phyloP scores from a whole-genome alignment of 2,329 filamentous ascomycete species.

The Xenoacremonium recifei region DNA sequence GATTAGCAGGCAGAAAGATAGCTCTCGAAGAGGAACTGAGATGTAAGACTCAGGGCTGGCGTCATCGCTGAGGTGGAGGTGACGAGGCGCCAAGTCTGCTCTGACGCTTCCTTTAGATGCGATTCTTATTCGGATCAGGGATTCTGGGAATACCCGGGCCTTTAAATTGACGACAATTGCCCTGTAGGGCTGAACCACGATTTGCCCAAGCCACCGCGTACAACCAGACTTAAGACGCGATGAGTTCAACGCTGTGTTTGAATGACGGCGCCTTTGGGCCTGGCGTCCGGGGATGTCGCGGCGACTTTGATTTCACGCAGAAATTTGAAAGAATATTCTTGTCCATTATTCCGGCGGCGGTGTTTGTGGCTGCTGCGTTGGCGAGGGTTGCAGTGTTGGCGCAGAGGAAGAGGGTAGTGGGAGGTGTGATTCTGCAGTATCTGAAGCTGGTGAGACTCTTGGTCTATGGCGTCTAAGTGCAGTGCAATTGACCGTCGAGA shows the following conservation, averaged over 20 bases:
- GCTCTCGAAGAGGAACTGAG: no score
- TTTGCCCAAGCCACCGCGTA: no score
- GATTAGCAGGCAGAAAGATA: no score
- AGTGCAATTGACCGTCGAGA: neutral
- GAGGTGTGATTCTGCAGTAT: slow-evolving; percentile 32
- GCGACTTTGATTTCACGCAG: slow-evolving; percentile 50
- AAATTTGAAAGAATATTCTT: slow-evolving; percentile 48
- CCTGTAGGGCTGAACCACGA: no score
- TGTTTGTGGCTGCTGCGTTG: slow-evolving; percentile 37
- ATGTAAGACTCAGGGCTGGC: no score
- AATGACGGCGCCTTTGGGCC: slow-evolving; percentile 43
- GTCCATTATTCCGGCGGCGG: slow-evolving; percentile 38
- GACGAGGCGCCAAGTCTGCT: no score
- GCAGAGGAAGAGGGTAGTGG: slow-evolving; percentile 32
- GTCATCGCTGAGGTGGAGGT: no score
- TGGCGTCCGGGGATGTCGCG: slow-evolving; percentile 43
- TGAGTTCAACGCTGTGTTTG: slow-evolving; percentile 27
- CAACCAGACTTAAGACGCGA: no score
- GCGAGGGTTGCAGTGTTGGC: slow-evolving; percentile 31
- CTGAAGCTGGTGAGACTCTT: slow-evolving; percentile 25
- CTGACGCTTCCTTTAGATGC: no score
- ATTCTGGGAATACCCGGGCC: no score
- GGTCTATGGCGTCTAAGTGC: neutral
- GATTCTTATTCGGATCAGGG: no score
- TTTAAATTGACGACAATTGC: no score